Conservation (phyloP, 2,329 filamentous ascomycete genomes). For the Helminthosporium solani region DNA sequence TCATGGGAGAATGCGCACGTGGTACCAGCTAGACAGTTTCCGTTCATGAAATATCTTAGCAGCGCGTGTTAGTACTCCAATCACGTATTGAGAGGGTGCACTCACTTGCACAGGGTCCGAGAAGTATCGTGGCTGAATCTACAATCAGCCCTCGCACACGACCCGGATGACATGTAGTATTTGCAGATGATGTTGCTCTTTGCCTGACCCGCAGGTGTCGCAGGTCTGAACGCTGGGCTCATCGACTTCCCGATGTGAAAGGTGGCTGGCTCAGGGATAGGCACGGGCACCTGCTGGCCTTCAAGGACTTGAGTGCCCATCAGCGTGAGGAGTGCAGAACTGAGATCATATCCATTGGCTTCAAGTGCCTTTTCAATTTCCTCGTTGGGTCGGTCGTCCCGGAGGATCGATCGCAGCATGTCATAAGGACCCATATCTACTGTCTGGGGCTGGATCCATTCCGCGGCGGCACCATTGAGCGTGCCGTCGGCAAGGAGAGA, state of each 20-base stretch:
- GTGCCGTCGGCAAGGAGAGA: conserved; percentile 67
- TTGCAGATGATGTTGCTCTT: conserved; percentile 93
- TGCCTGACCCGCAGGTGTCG: conserved; percentile 72
- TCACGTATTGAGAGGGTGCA: conserved; percentile 30
- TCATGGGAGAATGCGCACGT: conserved; percentile 98
- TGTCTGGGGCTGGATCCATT: conserved; percentile 69
- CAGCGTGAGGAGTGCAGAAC: conserved; percentile 83
- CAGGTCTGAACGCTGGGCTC: conserved; percentile 67
- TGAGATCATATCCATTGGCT: conserved; percentile 87
- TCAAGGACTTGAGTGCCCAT: conserved; percentile 70
- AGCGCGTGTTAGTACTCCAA: conserved; percentile 24
- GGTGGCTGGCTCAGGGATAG: conserved; percentile 59
- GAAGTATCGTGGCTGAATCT: conserved; percentile 95
- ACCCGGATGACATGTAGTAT: conserved; percentile 93
- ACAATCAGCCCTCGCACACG: conserved; percentile 92
- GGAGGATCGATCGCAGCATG: conserved; percentile 91
- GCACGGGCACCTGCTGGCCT: conserved; percentile 48
- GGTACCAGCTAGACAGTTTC: conserved; percentile 89
- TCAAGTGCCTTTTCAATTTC: conserved; percentile 92
- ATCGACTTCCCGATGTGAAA: conserved; percentile 90
- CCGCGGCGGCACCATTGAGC: conserved; percentile 76
- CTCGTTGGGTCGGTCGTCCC: conserved; percentile 84
- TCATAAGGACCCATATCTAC: conserved; percentile 97
- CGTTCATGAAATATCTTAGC: conserved; percentile 86
- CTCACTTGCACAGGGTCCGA: conserved; percentile 96